These are phyloP conservation scores for Aureobasidium namibiae DNA, from an alignment of 2,329 filamentous ascomycete genomes.

Conservation along the genomic window DNA sequence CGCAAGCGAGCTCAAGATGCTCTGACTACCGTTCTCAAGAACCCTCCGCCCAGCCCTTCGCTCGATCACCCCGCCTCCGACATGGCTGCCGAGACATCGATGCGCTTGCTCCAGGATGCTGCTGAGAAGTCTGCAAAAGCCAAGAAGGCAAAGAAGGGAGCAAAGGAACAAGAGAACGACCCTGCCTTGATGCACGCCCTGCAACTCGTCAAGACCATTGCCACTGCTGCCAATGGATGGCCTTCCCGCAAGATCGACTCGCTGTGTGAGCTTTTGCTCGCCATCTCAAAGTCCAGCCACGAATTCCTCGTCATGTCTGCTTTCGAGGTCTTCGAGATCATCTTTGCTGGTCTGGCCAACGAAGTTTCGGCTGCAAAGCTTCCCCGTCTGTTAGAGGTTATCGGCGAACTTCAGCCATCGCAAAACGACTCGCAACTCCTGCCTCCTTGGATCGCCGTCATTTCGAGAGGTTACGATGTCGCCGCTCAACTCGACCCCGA, in stretches of 20 bases:
- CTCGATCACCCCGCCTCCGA: conserved; percentile 91
- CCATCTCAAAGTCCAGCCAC: conserved; percentile 82
- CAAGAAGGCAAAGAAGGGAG: conserved; percentile 48
- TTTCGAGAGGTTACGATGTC: conserved; percentile 91
- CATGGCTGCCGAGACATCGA: conserved; percentile 87
- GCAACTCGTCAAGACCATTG: conserved; percentile 85
- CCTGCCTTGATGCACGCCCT: conserved; percentile 84
- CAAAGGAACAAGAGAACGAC: conserved; percentile 49
- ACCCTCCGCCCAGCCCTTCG: conserved; percentile 81
- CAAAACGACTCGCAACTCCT: conserved; percentile 91
- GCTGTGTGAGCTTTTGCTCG: conserved; percentile 79
- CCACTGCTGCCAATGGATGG: conserved; percentile 83
- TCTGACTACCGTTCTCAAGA: conserved; percentile 70
- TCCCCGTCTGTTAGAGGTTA: conserved; percentile 80
- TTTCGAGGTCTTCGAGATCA: conserved; percentile 95
- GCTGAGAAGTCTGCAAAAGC: conserved; percentile 65
- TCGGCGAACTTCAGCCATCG: conserved; percentile 82
- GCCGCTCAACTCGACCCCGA: conserved; percentile 80
- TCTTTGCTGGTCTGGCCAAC: conserved; percentile 84
- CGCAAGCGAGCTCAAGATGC: conserved; percentile 89
- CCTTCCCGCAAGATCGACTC: conserved; percentile 92
- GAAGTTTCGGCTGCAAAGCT: conserved; percentile 85
- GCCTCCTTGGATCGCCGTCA: conserved; percentile 91
- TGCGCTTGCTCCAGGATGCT: conserved; percentile 71
- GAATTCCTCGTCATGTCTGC: conserved; percentile 94